phyloP scores from a whole-genome alignment of 108 stramenopile species.

The Poteriospumella lacustris region DNA sequence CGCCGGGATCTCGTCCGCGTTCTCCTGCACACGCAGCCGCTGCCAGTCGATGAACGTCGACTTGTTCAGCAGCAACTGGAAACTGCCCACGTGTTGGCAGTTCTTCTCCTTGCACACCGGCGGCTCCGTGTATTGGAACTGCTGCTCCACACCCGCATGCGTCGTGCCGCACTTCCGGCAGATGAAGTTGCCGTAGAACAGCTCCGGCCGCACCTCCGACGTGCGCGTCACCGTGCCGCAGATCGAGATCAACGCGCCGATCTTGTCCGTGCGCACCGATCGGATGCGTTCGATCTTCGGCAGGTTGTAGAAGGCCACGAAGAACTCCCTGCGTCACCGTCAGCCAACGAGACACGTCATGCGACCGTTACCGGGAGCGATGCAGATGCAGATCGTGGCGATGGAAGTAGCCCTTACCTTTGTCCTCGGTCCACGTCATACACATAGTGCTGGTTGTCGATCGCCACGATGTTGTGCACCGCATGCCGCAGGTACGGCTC shows the following conservation, averaged over 20 bases:
- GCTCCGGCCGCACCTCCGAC: conserved; percentile 95
- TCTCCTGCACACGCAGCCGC: conserved; percentile 92
- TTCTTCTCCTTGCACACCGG: conserved; percentile 64
- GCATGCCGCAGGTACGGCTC: conserved; percentile 70
- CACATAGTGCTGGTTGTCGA: conserved; percentile 60
- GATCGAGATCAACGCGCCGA: conserved; percentile 68
- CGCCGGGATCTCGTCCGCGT: conserved; percentile 91
- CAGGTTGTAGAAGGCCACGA: conserved; percentile 66
- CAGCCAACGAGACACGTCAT: too few relatives aligned
- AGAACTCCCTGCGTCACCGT: conserved; percentile 55
- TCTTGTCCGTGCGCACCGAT: conserved; percentile 63
- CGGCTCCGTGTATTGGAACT: conserved; percentile 93
- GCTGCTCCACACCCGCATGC: conserved; percentile 72
- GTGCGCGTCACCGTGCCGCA: conserved; percentile 90
- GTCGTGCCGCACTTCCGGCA: conserved; percentile 83
- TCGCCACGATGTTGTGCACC: conserved; percentile 54
- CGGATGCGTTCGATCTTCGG: conserved; percentile 58
- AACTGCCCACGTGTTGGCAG: conserved; percentile 60
- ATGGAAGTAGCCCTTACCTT: background rate
- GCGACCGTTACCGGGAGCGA: background rate
- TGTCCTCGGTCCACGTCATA: conserved; percentile 19
- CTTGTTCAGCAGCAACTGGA: conserved; percentile 4
- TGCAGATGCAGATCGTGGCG: background rate
- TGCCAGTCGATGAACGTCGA: conserved; percentile 95
- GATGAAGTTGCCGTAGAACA: conserved; percentile 79